Conservation (phyloP, 1,284 basidiomycete species). For the Marasmius tenuissimus region DNA sequence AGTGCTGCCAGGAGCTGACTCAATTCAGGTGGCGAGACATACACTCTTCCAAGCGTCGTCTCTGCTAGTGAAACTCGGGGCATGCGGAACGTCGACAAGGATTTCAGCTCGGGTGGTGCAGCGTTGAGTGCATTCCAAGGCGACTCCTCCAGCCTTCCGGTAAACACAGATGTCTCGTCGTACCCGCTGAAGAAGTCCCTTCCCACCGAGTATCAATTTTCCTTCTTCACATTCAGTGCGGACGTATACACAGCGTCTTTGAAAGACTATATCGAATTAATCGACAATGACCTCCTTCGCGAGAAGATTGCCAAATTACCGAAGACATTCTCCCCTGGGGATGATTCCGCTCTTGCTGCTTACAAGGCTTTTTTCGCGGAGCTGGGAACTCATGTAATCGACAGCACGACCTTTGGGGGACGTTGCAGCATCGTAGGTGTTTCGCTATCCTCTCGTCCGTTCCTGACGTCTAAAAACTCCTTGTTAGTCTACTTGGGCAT, state of each 20-base stretch:
- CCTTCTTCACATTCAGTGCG: background rate
- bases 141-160: background rate
- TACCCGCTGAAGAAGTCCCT: constrained; percentile 1
- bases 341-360: background rate
- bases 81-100: background rate
- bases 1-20: background rate
- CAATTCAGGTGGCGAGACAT: background rate
- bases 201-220: constrained; percentile 1
- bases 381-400: constrained; percentile 2
- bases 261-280: background rate
- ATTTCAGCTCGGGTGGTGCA: background rate
- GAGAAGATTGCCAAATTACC: background rate
- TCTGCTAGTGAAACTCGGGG: background rate
- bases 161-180: background rate
- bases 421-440: background rate
- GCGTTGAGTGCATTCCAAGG: background rate
- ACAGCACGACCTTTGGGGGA: background rate
- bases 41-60: background rate
- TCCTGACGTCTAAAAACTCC: background rate
- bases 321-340: background rate
- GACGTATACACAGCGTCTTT: background rate
- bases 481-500: background rate
- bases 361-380: background rate
- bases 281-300: background rate
- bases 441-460: background rate